Percentiles rank a stretch among this genome's conserved stretches.
These are phyloP conservation scores for Tuber indicum DNA, from an alignment of 495 filamentous ascomycete species.

Conservation along the genomic window DNA sequence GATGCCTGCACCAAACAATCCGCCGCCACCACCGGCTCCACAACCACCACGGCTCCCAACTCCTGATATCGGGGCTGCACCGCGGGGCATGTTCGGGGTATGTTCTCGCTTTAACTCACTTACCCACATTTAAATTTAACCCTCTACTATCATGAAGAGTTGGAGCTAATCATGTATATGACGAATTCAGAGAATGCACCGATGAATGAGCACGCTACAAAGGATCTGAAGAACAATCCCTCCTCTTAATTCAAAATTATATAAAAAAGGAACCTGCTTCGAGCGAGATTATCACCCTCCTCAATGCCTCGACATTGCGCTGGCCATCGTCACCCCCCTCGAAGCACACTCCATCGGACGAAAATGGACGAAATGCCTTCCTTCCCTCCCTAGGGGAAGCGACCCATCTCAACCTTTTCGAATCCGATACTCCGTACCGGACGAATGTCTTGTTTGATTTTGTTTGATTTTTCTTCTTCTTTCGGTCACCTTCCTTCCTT, in stretches of 20 bases:
- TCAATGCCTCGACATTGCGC: slow-evolving; percentile 2
- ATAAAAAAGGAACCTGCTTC: slow-evolving; percentile 6
- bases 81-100: slow-evolving; percentile 3
- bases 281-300: neutral
- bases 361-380: neutral
- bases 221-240: neutral
- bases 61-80: neutral
- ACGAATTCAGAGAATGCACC: neutral
- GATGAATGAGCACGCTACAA: slow-evolving; percentile 1
- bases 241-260: slow-evolving; percentile 7
- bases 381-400: neutral
- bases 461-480: neutral
- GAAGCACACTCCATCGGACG: neutral
- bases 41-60: neutral
- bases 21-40: neutral
- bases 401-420: neutral
- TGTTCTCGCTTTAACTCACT: neutral
- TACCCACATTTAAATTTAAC: neutral
- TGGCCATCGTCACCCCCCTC: neutral
- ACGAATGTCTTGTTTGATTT: slow-evolving; percentile 1
- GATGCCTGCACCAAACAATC: neutral
- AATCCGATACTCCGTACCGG: neutral
- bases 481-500: neutral
- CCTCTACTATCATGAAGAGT: neutral
- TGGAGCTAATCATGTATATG: neutral